Evolutionary conservation across 2,329 filamentous ascomycete species (phyloP), one percentile per base, ranked within the genome.

Genomic region (Zasmidium cellare): DNA sequence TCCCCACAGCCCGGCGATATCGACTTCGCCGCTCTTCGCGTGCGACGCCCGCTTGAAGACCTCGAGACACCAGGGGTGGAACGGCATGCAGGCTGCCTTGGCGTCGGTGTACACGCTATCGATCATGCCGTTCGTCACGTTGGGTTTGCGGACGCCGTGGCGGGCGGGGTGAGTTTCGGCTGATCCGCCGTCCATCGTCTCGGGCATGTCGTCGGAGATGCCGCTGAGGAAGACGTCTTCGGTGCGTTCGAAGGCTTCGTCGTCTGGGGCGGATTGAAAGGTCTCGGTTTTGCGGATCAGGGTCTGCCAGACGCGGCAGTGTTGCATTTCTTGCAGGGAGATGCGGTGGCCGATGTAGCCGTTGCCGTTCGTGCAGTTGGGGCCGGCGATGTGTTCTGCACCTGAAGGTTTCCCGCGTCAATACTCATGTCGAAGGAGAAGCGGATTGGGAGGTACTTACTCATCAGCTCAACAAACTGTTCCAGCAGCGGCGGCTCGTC

Each of bases 1-100:
- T 7, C 53, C 25, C 2, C 52, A 28, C 2, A 62, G 47, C 1
- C 51, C 53, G 2, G 20, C 20, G 25, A 62, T 38, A 16, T 61
- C 53, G 1, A 57, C 25, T 3, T 18, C 18, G 1, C 53, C 53
- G 5, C 11, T 51, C 2, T 25, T 51, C 11, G 46, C 6, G 1
- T 3, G 5, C 3, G 58, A 60, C 2, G 49, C 60, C 0, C 58
- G 53, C 9, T 53, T 54, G 52, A 53, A 64, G 5, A 59, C 45
- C 14, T 64, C 62, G 9, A 64, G 16, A 19, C 62, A 64, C 14
- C 35, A 45, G 2, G 62, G 62, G 53, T 64, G 62, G 20, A 64
- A 64, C 16, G 62, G 55, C 44, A 56, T 50, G 20, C 55, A 50
- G 12, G 46, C n/a, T 1, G 35, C 9, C 12, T 58, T 53, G 3